Evolutionary conservation across 495 filamentous ascomycete species (phyloP).

Genomic region (Hypoxylon fuscum): DNA sequence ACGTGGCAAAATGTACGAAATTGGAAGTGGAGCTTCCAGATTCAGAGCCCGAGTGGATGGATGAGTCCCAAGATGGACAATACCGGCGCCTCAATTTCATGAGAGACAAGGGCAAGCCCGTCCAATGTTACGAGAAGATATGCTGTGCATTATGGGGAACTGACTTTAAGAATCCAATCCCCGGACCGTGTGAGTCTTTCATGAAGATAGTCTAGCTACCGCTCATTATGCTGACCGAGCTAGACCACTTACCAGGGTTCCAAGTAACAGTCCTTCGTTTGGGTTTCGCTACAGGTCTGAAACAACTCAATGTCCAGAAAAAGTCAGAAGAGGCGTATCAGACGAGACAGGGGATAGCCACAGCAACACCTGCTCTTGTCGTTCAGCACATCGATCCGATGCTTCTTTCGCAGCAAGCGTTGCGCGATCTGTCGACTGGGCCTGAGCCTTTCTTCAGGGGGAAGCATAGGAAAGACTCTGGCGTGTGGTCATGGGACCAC

Average conservation of each 20-base stretch:
- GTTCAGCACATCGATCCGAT: constrained; percentile 4
- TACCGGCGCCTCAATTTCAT: constrained; percentile 30
- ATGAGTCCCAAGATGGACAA: constrained; percentile 17
- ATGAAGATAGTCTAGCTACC: too few species aligned
- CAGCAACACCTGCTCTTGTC: background rate
- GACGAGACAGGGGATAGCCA: background rate
- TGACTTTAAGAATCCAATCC: constrained; percentile 15
- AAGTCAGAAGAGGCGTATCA: background rate
- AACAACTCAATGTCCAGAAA: background rate
- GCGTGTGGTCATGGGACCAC: constrained; percentile 8
- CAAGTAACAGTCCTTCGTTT: constrained; percentile 17
- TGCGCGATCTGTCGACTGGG: background rate
- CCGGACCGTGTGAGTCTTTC: constrained; percentile 16
- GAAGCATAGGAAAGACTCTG: constrained; percentile 14
- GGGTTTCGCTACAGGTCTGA: constrained; percentile 1
- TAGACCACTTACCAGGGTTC: constrained; percentile 24
- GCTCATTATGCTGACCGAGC: background rate
- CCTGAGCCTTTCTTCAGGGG: constrained; percentile 21
- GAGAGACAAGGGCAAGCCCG: constrained; percentile 19
- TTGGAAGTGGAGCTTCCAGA: background rate
- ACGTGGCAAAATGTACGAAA: constrained; percentile 11
- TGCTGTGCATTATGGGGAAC: constrained; percentile 23
- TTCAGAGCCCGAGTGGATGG: constrained; percentile 29
- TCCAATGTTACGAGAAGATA: constrained; percentile 24
- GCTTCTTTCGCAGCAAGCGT: constrained; percentile 4